A percentile compares a stretch with the other conserved stretches of the same genome.
phyloP scores from a whole-genome alignment of 2,329 filamentous ascomycete genomes.

The Diplodia corticola region DNA sequence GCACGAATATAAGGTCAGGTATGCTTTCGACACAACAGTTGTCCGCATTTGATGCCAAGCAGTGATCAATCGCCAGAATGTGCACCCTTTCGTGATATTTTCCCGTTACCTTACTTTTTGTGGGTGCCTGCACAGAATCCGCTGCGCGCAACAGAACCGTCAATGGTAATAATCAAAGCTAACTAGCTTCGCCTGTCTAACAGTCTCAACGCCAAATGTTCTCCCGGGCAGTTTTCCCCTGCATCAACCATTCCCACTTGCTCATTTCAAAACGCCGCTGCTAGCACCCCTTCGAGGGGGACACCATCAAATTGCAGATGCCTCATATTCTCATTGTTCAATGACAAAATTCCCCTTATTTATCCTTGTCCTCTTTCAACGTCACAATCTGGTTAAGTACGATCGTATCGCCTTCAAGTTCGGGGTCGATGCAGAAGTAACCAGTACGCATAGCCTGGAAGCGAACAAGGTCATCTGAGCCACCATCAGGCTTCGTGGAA shows the following conservation, averaged over 20 bases:
- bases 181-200: background rate
- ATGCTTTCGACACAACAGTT: background rate
- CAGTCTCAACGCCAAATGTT: background rate
- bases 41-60: background rate
- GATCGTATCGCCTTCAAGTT: slow-evolving; percentile 66
- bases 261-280: background rate
- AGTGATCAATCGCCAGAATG: background rate
- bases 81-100: background rate
- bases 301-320: background rate
- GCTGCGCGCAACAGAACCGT: background rate
- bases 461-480: slow-evolving; percentile 62
- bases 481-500: slow-evolving; percentile 56
- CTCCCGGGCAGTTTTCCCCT: background rate
- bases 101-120: background rate
- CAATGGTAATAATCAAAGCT: background rate
- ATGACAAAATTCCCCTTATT: slow-evolving; percentile 4
- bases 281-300: background rate
- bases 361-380: slow-evolving; percentile 71
- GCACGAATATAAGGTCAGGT: background rate
- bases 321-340: background rate
- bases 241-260: background rate
- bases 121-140: background rate
- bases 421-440: slow-evolving; percentile 86
- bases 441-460: slow-evolving; percentile 91
- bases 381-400: slow-evolving; percentile 91